phyloP scores from a whole-genome alignment of 768 basidiomycete species.

The Thelephora ganbajun region DNA sequence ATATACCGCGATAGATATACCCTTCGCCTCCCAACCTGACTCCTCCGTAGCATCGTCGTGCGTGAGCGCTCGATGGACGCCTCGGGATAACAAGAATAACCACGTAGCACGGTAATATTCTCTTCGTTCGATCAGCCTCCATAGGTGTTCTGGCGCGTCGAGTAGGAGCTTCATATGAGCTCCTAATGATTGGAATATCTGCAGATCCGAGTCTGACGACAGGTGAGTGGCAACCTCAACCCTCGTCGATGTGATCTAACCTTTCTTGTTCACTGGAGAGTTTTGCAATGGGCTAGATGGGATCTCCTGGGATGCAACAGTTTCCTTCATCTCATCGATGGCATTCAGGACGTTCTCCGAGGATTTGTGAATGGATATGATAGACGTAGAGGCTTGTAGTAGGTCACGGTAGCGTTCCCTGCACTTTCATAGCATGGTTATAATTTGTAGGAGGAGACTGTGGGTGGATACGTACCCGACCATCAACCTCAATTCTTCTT shows the following conservation, averaged over 20 bases:
- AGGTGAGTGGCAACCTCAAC: neutral
- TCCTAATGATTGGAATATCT: slow-evolving; percentile 58
- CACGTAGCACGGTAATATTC: slow-evolving; percentile 75
- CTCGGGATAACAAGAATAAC: slow-evolving; percentile 75
- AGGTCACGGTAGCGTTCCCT: slow-evolving; percentile 87
- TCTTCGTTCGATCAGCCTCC: slow-evolving; percentile 73
- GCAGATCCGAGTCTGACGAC: slow-evolving; percentile 47
- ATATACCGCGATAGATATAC: slow-evolving; percentile 51
- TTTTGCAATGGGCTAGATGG: slow-evolving; percentile 29
- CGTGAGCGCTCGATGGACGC: slow-evolving; percentile 66
- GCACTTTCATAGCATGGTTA: slow-evolving; percentile 37
- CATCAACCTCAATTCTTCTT: slow-evolving; percentile 80
- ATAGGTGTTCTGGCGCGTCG: slow-evolving; percentile 85
- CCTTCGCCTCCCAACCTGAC: slow-evolving; percentile 40
- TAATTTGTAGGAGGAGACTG: slow-evolving; percentile 5
- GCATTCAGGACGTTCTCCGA: slow-evolving; percentile 50
- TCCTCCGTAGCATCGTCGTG: slow-evolving; percentile 52
- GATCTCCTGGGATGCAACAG: slow-evolving; percentile 34
- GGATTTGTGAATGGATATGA: slow-evolving; percentile 61
- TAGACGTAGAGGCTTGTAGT: slow-evolving; percentile 74
- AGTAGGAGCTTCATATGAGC: slow-evolving; percentile 86
- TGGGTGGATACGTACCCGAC: slow-evolving; percentile 59
- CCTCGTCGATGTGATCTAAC: slow-evolving; percentile 23
- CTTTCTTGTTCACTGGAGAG: slow-evolving; percentile 25
- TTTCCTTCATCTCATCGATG: slow-evolving; percentile 44